A percentile compares a stretch with the other conserved stretches of the same genome.
phyloP scores from a whole-genome alignment of 805 yeast species.

The Yarrowia sp. region DNA sequence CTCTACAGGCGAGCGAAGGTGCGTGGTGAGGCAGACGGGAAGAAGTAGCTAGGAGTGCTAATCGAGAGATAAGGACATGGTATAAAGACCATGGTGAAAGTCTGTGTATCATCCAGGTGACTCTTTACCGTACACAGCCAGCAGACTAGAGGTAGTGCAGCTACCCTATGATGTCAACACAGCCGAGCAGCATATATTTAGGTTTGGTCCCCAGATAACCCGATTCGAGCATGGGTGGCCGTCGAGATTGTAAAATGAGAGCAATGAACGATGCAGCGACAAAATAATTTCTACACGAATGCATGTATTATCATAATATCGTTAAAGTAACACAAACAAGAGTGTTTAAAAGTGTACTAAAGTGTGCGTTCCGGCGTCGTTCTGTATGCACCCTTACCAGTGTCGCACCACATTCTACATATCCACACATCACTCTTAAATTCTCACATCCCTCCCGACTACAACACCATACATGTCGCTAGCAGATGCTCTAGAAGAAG shows the following conservation, averaged over 20 bases:
- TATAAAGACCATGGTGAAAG: no score
- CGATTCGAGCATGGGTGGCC: not conserved
- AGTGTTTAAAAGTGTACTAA: not conserved
- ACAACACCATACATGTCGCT: constrained; percentile 30
- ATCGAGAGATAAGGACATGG: no score
- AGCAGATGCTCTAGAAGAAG: constrained; percentile 35
- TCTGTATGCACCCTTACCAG: not conserved
- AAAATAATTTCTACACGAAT: no score
- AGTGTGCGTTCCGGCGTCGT: not conserved
- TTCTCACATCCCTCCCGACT: not conserved
- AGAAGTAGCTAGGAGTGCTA: no score
- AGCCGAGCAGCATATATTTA: not conserved
- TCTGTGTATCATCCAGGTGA: no score
- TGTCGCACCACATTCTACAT: constrained; percentile 12
- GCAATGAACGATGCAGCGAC: not conserved
- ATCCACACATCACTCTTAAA: not conserved
- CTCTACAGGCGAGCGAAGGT: no score
- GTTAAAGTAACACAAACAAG: no score
- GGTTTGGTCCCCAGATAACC: not conserved
- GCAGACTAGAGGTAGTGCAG: no score
- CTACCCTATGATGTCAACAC: not conserved
- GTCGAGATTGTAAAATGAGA: not conserved
- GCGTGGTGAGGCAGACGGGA: no score
- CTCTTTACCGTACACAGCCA: not conserved
- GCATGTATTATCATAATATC: no score